A percentile compares a stretch with the other conserved stretches of the same genome.
phyloP scores from a whole-genome alignment of 2,329 filamentous ascomycete species.

The Westerdykella sp. region DNA sequence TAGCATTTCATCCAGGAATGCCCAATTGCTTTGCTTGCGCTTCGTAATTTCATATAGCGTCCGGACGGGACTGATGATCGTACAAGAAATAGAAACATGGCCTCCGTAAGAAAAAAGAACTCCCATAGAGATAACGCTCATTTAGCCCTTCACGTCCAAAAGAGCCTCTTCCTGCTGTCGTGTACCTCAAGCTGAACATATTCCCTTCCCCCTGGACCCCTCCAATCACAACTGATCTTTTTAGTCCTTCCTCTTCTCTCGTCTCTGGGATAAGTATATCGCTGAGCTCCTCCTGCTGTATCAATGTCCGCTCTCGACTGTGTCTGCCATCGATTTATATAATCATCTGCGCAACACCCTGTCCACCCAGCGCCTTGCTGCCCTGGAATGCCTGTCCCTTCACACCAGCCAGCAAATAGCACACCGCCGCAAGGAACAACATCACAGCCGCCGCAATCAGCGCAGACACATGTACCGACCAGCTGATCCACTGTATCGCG shows the following conservation, averaged over 20 bases:
- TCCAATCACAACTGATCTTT: background rate
- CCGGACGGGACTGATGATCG: too few relatives aligned
- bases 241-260: background rate
- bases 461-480: slow-evolving; percentile 57
- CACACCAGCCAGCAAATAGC: slow-evolving; percentile 73
- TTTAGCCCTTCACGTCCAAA: too few relatives aligned
- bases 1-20: too few relatives aligned
- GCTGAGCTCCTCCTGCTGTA: background rate
- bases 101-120: too few relatives aligned
- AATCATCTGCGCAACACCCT: slow-evolving; percentile 96
- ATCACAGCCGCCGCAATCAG: slow-evolving; percentile 83
- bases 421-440: slow-evolving; percentile 66
- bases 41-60: too few relatives aligned
- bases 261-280: background rate
- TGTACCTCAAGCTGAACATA: too few relatives aligned
- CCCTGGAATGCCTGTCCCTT: slow-evolving; percentile 82
- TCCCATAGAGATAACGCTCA: too few relatives aligned
- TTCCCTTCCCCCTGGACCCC: too few relatives aligned
- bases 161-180: too few relatives aligned
- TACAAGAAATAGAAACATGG: too few relatives aligned
- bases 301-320: background rate
- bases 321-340: slow-evolving; percentile 43
- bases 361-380: slow-evolving; percentile 93
- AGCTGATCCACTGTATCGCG: slow-evolving; percentile 75
- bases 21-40: too few relatives aligned